Conservation (phyloP, 371 early-diverging fungal species). For the Actinomucor elegans region DNA sequence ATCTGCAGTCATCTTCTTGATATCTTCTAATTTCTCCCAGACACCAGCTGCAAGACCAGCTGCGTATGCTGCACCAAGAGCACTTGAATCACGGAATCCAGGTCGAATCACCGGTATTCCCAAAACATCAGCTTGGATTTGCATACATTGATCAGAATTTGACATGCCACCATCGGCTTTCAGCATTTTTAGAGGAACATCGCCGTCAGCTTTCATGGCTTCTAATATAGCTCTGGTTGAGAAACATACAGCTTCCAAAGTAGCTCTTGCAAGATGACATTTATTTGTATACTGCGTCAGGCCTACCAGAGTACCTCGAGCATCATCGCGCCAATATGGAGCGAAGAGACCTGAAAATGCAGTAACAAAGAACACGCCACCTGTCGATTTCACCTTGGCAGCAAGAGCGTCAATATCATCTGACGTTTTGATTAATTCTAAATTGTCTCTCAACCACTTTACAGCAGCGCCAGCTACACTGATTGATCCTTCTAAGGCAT, state of each 20-base stretch:
- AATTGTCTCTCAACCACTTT: constrained; percentile 88
- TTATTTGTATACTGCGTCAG: constrained; percentile 87
- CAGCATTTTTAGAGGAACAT: constrained; percentile 62
- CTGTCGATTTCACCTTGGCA: constrained; percentile 67
- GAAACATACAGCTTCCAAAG: constrained; percentile 89
- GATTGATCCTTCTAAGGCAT: constrained; percentile 95
- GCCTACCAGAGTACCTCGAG: constrained; percentile 87
- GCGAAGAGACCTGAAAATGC: constrained; percentile 95
- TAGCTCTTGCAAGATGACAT: constrained; percentile 84
- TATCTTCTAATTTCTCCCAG: constrained; percentile 56
- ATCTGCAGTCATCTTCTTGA: constrained; percentile 29
- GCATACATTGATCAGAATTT: constrained; percentile 88
- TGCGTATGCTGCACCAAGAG: constrained; percentile 92
- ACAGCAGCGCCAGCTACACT: constrained; percentile 94
- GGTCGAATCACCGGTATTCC: constrained; percentile 76
- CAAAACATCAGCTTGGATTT: constrained; percentile 87
- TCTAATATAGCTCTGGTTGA: constrained; percentile 88
- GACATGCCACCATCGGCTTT: constrained; percentile 94
- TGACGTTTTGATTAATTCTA: constrained; percentile 75
- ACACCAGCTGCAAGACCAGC: constrained; percentile 84
- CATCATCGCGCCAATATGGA: constrained; percentile 95
- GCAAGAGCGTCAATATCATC: constrained; percentile 66
- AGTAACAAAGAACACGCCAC: constrained; percentile 93
- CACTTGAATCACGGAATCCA: constrained; percentile 89
- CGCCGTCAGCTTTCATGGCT: constrained; percentile 78